Percentiles rank a stretch among this genome's conserved stretches.
Conservation (phyloP, 495 filamentous ascomycete genomes). For the Trichoderma parareesei region DNA sequence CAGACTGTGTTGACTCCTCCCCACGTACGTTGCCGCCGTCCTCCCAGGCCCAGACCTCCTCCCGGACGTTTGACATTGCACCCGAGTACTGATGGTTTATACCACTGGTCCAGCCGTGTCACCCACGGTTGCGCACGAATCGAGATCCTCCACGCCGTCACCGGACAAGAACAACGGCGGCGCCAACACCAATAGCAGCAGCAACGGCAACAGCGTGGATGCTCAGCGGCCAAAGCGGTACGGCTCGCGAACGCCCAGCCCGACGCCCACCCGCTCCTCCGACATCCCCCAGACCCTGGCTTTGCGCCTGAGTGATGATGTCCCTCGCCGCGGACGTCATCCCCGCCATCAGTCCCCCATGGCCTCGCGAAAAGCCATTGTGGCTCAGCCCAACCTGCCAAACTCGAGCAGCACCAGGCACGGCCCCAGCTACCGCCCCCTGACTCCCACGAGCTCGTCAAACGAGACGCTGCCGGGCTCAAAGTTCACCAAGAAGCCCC, state of each 20-base stretch:
- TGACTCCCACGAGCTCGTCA: slow-evolving; percentile 12
- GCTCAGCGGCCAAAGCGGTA: slow-evolving; percentile 30
- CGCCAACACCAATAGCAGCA: not conserved
- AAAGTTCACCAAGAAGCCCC: slow-evolving; percentile 21
- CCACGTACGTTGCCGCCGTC: slow-evolving; percentile 36
- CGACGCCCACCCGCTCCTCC: slow-evolving; percentile 18
- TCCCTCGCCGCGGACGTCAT: slow-evolving; percentile 27
- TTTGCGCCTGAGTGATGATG: slow-evolving; percentile 28
- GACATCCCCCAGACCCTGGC: slow-evolving; percentile 27
- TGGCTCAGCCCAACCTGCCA: slow-evolving; percentile 30
- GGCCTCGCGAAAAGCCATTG: slow-evolving; percentile 36
- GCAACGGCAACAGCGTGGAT: slow-evolving; percentile 20
- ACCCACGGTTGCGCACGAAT: slow-evolving; percentile 27
- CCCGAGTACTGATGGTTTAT: slow-evolving; percentile 9
- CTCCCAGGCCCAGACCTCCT: not conserved
- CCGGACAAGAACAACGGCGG: slow-evolving; percentile 29
- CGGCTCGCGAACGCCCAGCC: slow-evolving; percentile 34
- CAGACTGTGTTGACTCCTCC: slow-evolving; percentile 42
- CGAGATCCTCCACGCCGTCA: slow-evolving; percentile 36
- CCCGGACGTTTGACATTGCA: slow-evolving; percentile 1
- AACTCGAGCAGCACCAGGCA: slow-evolving; percentile 16
- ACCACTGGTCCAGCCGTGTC: slow-evolving; percentile 22
- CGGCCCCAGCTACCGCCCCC: slow-evolving; percentile 13
- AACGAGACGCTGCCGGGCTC: slow-evolving; percentile 5
- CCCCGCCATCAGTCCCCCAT: slow-evolving; percentile 29